Evolutionary conservation across 352 stramenopile species (phyloP), one percentile per base, ranked within the genome.

Genomic region (Globisporangium echinulatum): DNA sequence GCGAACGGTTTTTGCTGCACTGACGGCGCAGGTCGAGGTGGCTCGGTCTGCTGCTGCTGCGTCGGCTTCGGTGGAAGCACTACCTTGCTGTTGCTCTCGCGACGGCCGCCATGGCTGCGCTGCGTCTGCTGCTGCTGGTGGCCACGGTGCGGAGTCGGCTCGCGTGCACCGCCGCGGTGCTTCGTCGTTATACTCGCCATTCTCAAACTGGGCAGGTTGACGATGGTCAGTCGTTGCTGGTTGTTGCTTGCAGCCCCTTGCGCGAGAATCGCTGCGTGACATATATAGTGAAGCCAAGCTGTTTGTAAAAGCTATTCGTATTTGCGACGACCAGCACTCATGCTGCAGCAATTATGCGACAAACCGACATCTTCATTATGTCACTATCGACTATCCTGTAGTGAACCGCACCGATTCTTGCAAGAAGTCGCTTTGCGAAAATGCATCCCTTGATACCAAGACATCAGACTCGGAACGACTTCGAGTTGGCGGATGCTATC

Each of bases 1-100:
- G 56, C 39, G 11, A 64, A 59, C 10, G 53, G 47, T 17, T 70
- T 61, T 19, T 25, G 19, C 19, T 25, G 19, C 19, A 25, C 19
- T 2, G 25, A n/a, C 25, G 17, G 19, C 9, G 48, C 40, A 44
- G 40, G 40, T 11, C 7, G 7, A 13, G 40, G 40, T 44, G 40
- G 40, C 13, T 49, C 15, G 8, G 43, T 15, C 37, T 56, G 33
- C 17, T 65, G 54, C 33, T 55, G 38, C 33, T 58, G 58, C 11
- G 11, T 7, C 1, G 39, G 47, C 50, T 5, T 3, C 4, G 19
- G 49, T 52, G 43, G 10, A 13, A 5, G 43, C 14, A 17, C 43
- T 49, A 7, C 43, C 8, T 17, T 49, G 43, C 13, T 49, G 43
- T 17, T 49, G 43, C 15, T 49, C 8, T 5, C 14, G 43, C 13